phyloP scores from a whole-genome alignment of 345 rosid genomes.

The Diplotaxis tenuifolia region DNA sequence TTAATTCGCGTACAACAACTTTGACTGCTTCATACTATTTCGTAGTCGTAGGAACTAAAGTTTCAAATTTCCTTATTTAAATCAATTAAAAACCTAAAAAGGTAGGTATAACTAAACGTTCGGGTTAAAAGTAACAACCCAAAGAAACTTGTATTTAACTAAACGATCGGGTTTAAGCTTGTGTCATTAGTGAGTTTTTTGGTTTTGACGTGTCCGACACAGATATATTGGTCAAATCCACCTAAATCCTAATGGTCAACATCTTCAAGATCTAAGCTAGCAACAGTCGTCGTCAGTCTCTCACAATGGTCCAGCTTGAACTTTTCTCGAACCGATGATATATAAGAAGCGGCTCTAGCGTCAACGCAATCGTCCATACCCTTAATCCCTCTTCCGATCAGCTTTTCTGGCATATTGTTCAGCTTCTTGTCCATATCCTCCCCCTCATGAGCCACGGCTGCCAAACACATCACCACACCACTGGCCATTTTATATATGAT shows the following conservation, averaged over 20 bases:
- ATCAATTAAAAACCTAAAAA: background rate
- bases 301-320: slow-evolving; percentile 31
- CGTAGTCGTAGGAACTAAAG: background rate
- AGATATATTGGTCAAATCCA: background rate
- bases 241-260: slow-evolving; percentile 5
- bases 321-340: slow-evolving; percentile 37
- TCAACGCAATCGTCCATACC: slow-evolving; percentile 35
- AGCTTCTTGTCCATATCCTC: slow-evolving; percentile 28
- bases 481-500: background rate
- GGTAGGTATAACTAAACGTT: no score
- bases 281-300: slow-evolving; percentile 31
- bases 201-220: background rate
- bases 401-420: slow-evolving; percentile 7
- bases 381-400: slow-evolving; percentile 9
- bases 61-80: background rate
- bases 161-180: background rate
- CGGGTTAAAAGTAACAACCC: no score
- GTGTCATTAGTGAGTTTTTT: background rate
- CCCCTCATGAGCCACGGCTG: slow-evolving; percentile 22
- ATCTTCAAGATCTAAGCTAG: slow-evolving; percentile 25
- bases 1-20: background rate
- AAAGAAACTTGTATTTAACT: background rate
- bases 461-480: slow-evolving; percentile 6
- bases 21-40: background rate
- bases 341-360: slow-evolving; percentile 37